These are phyloP conservation scores for Phytophthora rubi DNA, from an alignment of 352 stramenopile genomes.

Conservation along the genomic window DNA sequence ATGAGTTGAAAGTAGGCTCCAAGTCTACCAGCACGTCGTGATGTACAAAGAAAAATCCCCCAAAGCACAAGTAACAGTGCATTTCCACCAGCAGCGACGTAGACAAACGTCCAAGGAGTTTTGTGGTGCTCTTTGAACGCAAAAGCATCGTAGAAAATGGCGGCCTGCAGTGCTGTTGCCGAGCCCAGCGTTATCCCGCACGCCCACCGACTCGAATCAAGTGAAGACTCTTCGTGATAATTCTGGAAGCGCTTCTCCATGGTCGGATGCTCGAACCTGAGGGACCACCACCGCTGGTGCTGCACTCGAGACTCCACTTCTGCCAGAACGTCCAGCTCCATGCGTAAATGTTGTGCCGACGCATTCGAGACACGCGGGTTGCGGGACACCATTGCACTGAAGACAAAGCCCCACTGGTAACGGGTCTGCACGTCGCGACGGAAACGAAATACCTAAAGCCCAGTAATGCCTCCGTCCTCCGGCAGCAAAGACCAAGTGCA, in stretches of 20 bases:
- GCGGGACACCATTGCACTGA: slow-evolving; percentile 11
- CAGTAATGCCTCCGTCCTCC: slow-evolving; percentile 11
- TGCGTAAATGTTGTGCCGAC: slow-evolving; percentile 50
- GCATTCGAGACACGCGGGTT: slow-evolving; percentile 48
- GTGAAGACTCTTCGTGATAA: slow-evolving; percentile 62
- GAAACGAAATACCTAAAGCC: slow-evolving; percentile 23
- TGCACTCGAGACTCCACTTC: slow-evolving; percentile 45
- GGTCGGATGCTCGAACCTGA: slow-evolving; percentile 50
- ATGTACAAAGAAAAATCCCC: slow-evolving; percentile 33
- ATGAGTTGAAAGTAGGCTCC: slow-evolving; percentile 44
- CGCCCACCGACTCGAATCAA: slow-evolving; percentile 44
- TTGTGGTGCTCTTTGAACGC: slow-evolving; percentile 24
- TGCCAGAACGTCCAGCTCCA: slow-evolving; percentile 59
- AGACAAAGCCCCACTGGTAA: neutral
- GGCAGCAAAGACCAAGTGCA: slow-evolving; percentile 3
- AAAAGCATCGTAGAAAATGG: slow-evolving; percentile 37
- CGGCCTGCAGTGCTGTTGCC: slow-evolving; percentile 50
- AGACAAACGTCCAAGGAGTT: slow-evolving; percentile 37
- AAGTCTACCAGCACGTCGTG: slow-evolving; percentile 23
- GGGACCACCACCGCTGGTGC: slow-evolving; percentile 44
- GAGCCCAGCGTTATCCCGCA: slow-evolving; percentile 39
- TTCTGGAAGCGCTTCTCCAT: slow-evolving; percentile 67
- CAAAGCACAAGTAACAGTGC: slow-evolving; percentile 24
- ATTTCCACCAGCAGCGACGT: slow-evolving; percentile 25
- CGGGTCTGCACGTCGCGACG: neutral